phyloP scores from a whole-genome alignment of 768 basidiomycete species.

The Lyophyllum atratum region DNA sequence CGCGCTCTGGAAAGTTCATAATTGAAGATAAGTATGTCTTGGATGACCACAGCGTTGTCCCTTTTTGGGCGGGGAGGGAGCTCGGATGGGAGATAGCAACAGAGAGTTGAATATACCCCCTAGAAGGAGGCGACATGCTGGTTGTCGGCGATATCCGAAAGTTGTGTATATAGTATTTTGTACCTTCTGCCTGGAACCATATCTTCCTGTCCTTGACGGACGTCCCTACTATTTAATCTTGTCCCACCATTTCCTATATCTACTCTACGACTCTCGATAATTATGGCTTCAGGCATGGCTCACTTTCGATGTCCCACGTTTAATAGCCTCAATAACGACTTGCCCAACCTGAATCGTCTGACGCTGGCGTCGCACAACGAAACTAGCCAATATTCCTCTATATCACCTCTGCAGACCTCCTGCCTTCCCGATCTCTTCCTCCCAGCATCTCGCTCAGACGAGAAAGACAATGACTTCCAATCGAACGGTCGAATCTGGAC shows the following conservation, averaged over 20 bases:
- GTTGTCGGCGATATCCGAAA: not conserved
- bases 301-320: conserved; percentile 12
- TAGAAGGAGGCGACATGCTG: not conserved
- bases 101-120: not conserved
- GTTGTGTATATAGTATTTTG: not conserved
- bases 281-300: conserved; percentile 7
- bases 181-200: not conserved
- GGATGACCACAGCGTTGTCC: conserved; percentile 60
- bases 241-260: not conserved
- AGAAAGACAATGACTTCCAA: conserved; percentile 31
- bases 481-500: conserved; percentile 31
- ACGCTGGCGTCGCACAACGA: conserved; percentile 33
- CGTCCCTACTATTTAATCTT: not conserved
- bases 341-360: conserved; percentile 15
- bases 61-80: conserved; percentile 87
- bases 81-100: conserved; percentile 69
- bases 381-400: conserved; percentile 23
- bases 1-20: conserved; percentile 30
- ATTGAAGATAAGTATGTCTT: conserved; percentile 52
- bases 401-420: conserved; percentile 22
- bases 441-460: conserved; percentile 19
- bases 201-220: conserved; percentile 16
- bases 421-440: conserved; percentile 9
- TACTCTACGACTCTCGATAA: conserved; percentile 1
- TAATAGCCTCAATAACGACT: conserved; percentile 12